Conservation (phyloP, 116 monocot species). For the Papilionanthe hybrid region DNA sequence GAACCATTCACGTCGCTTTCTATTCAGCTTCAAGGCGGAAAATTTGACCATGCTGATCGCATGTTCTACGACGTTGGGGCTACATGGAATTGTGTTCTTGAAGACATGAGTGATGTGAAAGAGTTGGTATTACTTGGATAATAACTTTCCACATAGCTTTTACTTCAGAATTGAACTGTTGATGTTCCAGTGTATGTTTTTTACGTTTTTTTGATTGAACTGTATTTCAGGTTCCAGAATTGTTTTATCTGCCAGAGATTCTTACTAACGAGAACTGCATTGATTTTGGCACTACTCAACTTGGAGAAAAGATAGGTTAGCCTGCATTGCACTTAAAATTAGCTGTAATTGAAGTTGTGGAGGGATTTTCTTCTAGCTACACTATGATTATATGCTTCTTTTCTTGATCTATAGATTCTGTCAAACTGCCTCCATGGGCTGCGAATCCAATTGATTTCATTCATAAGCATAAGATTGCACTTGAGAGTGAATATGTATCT, state of each 20-base stretch:
- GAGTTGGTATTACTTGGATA: conserved; percentile 62
- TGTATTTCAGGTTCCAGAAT: conserved; percentile 75
- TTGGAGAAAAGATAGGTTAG: conserved; percentile 85
- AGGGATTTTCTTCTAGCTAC: neutral
- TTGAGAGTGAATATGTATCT: conserved; percentile 96
- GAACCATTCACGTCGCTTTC: conserved; percentile 96
- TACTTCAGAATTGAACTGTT: neutral
- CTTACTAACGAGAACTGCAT: conserved; percentile 75
- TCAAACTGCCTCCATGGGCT: conserved; percentile 90
- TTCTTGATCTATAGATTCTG: conserved; percentile 56
- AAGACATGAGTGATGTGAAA: conserved; percentile 99
- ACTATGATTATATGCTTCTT: neutral
- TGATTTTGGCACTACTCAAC: conserved; percentile 94
- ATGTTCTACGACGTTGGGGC: conserved; percentile 88
- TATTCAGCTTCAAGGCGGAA: conserved; percentile 96
- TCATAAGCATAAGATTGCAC: conserved; percentile 91
- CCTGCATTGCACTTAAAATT: neutral
- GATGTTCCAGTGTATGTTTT: neutral
- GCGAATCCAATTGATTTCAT: conserved; percentile 84
- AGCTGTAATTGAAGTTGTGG: neutral
- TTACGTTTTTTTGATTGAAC: neutral
- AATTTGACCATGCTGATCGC: conserved; percentile 98
- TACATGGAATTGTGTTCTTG: conserved; percentile 93
- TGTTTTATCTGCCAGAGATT: conserved; percentile 96
- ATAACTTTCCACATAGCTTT: neutral